A percentile compares a stretch with the other conserved stretches of the same genome.
Conservation (phyloP, 2,329 filamentous ascomycete genomes). For the Diaporthe nobilis region DNA sequence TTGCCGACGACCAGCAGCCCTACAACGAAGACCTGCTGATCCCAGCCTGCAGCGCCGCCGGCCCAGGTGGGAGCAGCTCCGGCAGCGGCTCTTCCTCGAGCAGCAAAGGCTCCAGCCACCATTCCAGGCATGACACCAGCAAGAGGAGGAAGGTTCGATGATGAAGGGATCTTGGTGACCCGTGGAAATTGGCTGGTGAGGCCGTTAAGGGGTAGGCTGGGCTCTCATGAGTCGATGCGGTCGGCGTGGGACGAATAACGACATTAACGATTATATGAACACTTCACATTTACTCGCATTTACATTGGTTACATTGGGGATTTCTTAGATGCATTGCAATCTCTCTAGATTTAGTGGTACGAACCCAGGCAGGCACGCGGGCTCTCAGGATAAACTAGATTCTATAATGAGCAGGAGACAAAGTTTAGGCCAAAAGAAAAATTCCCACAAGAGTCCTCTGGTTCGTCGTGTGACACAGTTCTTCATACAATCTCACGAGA, state of each 20-base stretch:
- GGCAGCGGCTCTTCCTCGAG: slow-evolving; percentile 4
- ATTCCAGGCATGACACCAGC: slow-evolving; percentile 29
- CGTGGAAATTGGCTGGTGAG: not conserved
- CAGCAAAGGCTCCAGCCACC: not conserved
- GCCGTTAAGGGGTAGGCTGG: too few species aligned
- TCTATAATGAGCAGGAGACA: slow-evolving; percentile 4
- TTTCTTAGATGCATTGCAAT: slow-evolving; percentile 13
- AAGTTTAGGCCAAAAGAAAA: not conserved
- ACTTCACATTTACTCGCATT: slow-evolving; percentile 10
- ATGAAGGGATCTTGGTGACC: not conserved
- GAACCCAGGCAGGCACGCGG: not conserved
- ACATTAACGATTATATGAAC: slow-evolving; percentile 18
- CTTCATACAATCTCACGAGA: not conserved
- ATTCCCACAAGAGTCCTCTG: slow-evolving; percentile 31
- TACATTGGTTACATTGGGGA: not conserved
- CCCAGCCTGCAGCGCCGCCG: slow-evolving; percentile 24
- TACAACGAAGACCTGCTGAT: slow-evolving; percentile 46
- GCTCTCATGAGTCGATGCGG: not conserved
- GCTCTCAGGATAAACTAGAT: slow-evolving; percentile 6
- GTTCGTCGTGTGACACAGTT: not conserved
- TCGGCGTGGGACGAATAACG: not conserved
- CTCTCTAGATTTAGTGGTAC: slow-evolving; percentile 5
- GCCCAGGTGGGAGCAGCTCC: slow-evolving; percentile 5
- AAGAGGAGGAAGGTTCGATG: slow-evolving; percentile 41
- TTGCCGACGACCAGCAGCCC: slow-evolving; percentile 52